A percentile compares a stretch with the other conserved stretches of the same genome.
These are phyloP conservation scores for Trichoderma sp. DNA, from an alignment of 2,329 filamentous ascomycete species.

Conservation along the genomic window DNA sequence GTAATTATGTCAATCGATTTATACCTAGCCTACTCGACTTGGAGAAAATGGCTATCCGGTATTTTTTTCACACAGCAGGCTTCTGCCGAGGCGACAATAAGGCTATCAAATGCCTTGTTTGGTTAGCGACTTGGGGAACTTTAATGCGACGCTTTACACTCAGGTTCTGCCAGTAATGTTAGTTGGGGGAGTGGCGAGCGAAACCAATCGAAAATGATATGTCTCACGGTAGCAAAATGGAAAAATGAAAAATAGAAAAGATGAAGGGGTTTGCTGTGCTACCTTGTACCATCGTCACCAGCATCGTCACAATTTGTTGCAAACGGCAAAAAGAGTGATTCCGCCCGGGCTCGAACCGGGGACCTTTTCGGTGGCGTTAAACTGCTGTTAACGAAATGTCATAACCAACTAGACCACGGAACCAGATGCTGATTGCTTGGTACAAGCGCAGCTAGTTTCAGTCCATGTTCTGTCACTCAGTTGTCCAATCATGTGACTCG, in stretches of 20 bases:
- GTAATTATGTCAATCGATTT: not conserved
- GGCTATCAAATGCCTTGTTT: no score
- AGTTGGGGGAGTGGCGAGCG: no score
- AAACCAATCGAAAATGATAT: not conserved
- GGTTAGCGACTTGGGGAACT: no score
- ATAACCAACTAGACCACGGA: constrained; percentile 23
- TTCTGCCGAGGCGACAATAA: not conserved
- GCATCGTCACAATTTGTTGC: not conserved
- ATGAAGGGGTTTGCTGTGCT: not conserved
- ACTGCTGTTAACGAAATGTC: constrained; percentile 22
- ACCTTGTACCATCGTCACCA: not conserved
- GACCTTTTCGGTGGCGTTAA: constrained; percentile 22
- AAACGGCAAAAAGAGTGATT: constrained; percentile 19
- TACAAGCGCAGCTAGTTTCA: not conserved
- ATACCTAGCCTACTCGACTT: not conserved
- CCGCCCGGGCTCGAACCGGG: constrained; percentile 23
- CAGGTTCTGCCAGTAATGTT: no score
- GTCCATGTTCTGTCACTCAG: not conserved
- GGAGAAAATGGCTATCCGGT: not conserved
- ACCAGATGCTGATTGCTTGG: not conserved
- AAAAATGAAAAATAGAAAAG: not conserved
- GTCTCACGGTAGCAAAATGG: not conserved
- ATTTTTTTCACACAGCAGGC: not conserved
- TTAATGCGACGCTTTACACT: no score
- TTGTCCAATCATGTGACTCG: constrained; percentile 28